Conservation (phyloP, 441 rosid genomes). For the Viola pubescens region DNA sequence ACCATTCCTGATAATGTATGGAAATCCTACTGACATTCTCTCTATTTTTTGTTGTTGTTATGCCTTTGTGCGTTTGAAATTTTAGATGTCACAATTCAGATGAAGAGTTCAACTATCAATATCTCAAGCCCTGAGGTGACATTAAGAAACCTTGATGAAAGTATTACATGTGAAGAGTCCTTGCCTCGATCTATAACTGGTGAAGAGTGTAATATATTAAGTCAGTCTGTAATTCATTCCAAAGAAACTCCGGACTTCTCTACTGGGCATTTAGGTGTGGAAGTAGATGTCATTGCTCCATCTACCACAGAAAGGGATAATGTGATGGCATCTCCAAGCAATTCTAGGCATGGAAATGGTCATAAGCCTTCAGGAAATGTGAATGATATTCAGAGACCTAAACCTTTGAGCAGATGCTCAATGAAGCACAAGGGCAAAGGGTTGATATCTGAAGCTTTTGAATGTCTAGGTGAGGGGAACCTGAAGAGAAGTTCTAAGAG, state of each 20-base stretch:
- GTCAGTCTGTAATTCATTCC: conserved; percentile 1
- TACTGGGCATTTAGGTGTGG: conserved; percentile 3
- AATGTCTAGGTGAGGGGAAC: conserved; percentile 8
- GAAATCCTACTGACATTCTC: neutral
- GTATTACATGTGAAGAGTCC: neutral
- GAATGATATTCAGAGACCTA: conserved; percentile 1
- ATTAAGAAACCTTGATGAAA: conserved; percentile 11
- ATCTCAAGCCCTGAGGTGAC: conserved; percentile 2
- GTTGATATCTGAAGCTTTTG: conserved; percentile 2
- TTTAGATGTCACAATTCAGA: conserved; percentile 15
- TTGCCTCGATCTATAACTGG: conserved; percentile 3
- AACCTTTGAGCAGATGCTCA: conserved; percentile 9
- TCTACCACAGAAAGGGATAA: too few species aligned
- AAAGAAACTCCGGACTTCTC: neutral
- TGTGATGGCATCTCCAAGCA: neutral
- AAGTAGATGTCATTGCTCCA: neutral
- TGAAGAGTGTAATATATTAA: conserved; percentile 1
- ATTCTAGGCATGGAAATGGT: conserved; percentile 6
- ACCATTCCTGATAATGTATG: neutral
- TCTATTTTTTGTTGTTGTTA: neutral
- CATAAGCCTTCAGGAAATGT: neutral
- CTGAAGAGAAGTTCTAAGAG: conserved; percentile 12
- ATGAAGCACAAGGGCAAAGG: conserved; percentile 6
- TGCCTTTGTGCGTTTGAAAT: neutral
- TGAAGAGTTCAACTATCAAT: conserved; percentile 8